Evolutionary conservation across 1,284 basidiomycete genomes (phyloP), one percentile per base, ranked within the genome.

Genomic region (Gomphus sp.): DNA sequence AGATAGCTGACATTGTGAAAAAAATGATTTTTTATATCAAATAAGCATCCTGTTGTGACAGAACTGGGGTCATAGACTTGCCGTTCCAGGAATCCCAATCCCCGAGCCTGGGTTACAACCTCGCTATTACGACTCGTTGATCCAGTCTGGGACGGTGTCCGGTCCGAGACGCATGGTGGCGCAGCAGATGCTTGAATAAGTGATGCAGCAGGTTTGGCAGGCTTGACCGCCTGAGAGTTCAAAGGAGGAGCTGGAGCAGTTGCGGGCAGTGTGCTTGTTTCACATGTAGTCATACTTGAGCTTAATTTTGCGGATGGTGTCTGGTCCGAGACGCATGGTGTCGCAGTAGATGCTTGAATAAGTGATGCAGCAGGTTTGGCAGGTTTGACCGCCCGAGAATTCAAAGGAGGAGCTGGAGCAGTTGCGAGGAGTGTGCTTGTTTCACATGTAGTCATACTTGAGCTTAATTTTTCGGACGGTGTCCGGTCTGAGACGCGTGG

Each of bases 71-170:
- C 28, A 22, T 11, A 2, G 12, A 44, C 57, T 59, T 18, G 53
- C 58, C 45, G 37, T 55, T 59, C 58, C 16, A 59, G 37, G 41
- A 59, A 59, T 5, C 45, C 52, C 16, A 59, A 34, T 25, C 58
- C 58, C 22, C 57, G 49, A 1, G 49, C 31, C 36, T 58, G 49
- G 16, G 22, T 45, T 9, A 33, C 33, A 52, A 7, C 34, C 28
- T 14, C 14, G 25, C 36, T 18, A 37, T 22, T n/a, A 41, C 44
- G 1, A 9, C 8, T 22, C 18, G 44, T 22, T 45, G 44, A 22
- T 6, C 10, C 18, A 6, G 8, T 22, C 18, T 22, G n/a, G 9
- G 44, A n/a, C n/a, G n/a, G n/a, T 45, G 44, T 45, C 44, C 11
- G 44, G 9, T 45, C 18, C 12, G 18, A 25, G 18, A 45, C n/a